Evolutionary conservation across 1,284 basidiomycete genomes (phyloP).

Genomic region (Clitocybe nebularis): DNA sequence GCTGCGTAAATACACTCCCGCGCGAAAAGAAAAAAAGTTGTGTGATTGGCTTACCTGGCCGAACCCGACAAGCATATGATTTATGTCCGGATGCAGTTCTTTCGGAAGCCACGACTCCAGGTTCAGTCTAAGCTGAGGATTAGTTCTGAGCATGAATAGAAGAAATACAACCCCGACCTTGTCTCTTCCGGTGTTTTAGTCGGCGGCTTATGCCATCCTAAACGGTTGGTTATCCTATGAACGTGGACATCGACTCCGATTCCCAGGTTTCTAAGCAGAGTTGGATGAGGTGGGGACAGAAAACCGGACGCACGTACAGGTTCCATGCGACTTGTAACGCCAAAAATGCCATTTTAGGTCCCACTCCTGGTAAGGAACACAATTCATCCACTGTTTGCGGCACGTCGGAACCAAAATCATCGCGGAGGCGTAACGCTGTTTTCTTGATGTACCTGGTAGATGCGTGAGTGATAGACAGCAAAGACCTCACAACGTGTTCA

Average conservation of each 20-base stretch:
- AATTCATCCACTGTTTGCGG: slow-evolving; percentile 85
- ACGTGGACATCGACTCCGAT: slow-evolving; percentile 98
- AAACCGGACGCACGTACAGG: slow-evolving; percentile 43
- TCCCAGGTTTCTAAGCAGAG: slow-evolving; percentile 75
- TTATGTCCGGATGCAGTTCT: slow-evolving; percentile 78
- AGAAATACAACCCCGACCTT: slow-evolving; percentile 41
- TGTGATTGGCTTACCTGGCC: slow-evolving; percentile 63
- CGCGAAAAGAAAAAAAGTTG: background rate
- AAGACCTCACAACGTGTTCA: slow-evolving; percentile 7
- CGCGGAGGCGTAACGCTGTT: slow-evolving; percentile 62
- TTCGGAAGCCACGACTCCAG: slow-evolving; percentile 89
- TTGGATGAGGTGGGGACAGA: too few species aligned
- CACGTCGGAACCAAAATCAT: slow-evolving; percentile 76
- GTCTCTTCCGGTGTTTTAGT: slow-evolving; percentile 90
- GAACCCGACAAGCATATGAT: slow-evolving; percentile 88
- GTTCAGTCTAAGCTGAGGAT: slow-evolving; percentile 54
- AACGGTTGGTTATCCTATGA: slow-evolving; percentile 88
- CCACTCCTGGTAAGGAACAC: slow-evolving; percentile 81
- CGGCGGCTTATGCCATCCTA: slow-evolving; percentile 85
- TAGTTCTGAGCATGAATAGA: background rate
- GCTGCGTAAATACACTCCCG: background rate
- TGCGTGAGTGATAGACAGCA: too few species aligned
- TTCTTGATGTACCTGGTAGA: slow-evolving; percentile 69
- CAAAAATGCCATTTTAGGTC: slow-evolving; percentile 91
- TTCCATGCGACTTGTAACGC: slow-evolving; percentile 85